These are phyloP conservation scores for Talaromyces pinophilus DNA, from an alignment of 2,329 filamentous ascomycete genomes.

Conservation along the genomic window DNA sequence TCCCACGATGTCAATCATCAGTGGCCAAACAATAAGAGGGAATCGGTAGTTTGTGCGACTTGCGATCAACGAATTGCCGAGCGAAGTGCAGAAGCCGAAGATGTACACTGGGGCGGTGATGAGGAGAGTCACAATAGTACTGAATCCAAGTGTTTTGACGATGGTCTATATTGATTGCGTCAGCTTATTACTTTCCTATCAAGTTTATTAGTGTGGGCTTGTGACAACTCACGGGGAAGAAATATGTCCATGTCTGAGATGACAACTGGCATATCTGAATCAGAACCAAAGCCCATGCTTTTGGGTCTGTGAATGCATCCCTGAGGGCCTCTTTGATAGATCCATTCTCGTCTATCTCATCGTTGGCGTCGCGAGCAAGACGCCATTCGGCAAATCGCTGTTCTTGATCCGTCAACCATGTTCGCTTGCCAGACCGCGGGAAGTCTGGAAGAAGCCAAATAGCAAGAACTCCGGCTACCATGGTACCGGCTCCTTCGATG, in stretches of 20 bases:
- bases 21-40: not conserved
- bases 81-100: conserved; percentile 37
- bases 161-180: not conserved
- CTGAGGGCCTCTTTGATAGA: conserved; percentile 25
- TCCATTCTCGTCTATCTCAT: conserved; percentile 29
- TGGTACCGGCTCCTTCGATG: conserved; percentile 42
- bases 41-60: conserved; percentile 24
- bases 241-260: conserved; percentile 26
- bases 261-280: conserved; percentile 28
- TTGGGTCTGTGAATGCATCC: conserved; percentile 26
- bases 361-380: conserved; percentile 26
- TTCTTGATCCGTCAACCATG: conserved; percentile 28
- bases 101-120: conserved; percentile 29
- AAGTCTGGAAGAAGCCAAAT: conserved; percentile 40
- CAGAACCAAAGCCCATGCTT: conserved; percentile 25
- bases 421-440: conserved; percentile 25
- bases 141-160: conserved; percentile 24
- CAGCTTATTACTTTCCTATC: not conserved
- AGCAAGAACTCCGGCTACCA: conserved; percentile 37
- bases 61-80: conserved; percentile 35
- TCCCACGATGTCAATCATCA: conserved; percentile 27
- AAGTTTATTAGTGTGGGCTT: not conserved
- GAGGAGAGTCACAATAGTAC: conserved; percentile 26
- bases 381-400: conserved; percentile 29
- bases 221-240: conserved; percentile 19